Base-by-base conservation (phyloP, 768 basidiomycete genomes). In the Macrocybe gigantea region DNA sequence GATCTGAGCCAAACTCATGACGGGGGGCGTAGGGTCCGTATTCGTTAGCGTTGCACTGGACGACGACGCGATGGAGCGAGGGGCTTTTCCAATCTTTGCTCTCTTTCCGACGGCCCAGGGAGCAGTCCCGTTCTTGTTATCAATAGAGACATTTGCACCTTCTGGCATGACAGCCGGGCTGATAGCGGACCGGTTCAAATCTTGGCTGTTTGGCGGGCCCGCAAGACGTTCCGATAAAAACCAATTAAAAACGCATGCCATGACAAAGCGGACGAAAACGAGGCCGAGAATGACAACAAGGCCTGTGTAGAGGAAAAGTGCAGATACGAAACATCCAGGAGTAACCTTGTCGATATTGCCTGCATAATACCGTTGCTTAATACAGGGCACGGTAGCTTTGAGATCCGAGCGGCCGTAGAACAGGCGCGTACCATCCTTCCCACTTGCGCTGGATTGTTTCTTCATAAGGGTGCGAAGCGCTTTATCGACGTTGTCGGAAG, bases 171-270 rank as follows among this genome's bases (percentile, higher is more conserved):
- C 95, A 1, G 91, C 89, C 12, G 95, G 95, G 58, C 88, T 92
- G 62, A 99, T 90, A 44, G 82, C 95, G 10, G 84, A 80, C 38
- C 91, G 77, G 53, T 85, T 82, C 33, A 97, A 74, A 44, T 90
- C 77, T 50, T 75, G 77, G 51, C 64, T 81, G 51, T 78, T 78
- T 0, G 90, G 90, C 22, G 90, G 81, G 8, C 82, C 81, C 12
- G 93, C 87, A 33, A 98, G 77, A 47, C 77, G 78, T 6, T 78
- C 79, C 7, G 93, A 94, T 42, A 98, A 70, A 72, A 91, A 95
- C 96, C 96, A 99, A 58, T 82, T 93, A 77, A 98, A 99, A 37
- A 95, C 64, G 64, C 91, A 91, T 0, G 96, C 96, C 95, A 99
- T 97, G 57, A 76, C 65, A 68, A 98, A 99, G 33, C 96, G 89